These are phyloP conservation scores for Capsella rubella DNA, from an alignment of 441 rosid species.

Conservation along the genomic window DNA sequence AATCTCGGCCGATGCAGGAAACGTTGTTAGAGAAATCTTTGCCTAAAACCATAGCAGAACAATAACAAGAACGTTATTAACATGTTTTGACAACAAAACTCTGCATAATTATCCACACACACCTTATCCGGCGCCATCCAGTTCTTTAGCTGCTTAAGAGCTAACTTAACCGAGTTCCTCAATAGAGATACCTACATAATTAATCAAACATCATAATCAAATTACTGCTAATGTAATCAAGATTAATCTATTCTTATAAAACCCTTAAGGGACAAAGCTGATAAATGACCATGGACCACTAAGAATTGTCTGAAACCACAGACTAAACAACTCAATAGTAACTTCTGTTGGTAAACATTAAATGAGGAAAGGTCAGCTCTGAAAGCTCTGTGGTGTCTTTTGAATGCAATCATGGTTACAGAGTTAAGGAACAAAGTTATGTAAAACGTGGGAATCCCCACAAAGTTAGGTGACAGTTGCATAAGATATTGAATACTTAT, in stretches of 20 bases:
- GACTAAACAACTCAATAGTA: not conserved
- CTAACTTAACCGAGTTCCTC: conserved; percentile 61
- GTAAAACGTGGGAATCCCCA: conserved; percentile 1
- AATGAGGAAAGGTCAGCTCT: conserved; percentile 13
- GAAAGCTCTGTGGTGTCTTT: not conserved
- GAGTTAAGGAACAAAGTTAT: not conserved
- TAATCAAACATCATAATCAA: conserved; percentile 9
- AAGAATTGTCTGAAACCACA: not conserved
- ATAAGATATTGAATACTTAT: conserved; percentile 8
- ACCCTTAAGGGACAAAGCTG: not conserved
- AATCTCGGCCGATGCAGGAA: conserved; percentile 86
- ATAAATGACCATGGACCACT: not conserved
- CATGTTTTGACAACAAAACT: not conserved
- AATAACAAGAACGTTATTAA: not conserved
- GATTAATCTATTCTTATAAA: not conserved
- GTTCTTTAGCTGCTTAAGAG: conserved; percentile 59
- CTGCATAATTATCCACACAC: conserved; percentile 17
- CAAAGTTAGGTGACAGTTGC: not conserved
- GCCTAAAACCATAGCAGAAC: conserved; percentile 52
- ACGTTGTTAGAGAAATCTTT: conserved; percentile 67
- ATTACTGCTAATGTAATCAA: conserved; percentile 2
- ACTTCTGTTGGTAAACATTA: conserved; percentile 20
- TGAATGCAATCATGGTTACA: not conserved
- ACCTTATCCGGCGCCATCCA: conserved; percentile 93
- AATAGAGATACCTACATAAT: conserved; percentile 59